These are phyloP conservation scores for Mortierella sp. DNA, from an alignment of 371 early-diverging fungal genomes.

Conservation along the genomic window DNA sequence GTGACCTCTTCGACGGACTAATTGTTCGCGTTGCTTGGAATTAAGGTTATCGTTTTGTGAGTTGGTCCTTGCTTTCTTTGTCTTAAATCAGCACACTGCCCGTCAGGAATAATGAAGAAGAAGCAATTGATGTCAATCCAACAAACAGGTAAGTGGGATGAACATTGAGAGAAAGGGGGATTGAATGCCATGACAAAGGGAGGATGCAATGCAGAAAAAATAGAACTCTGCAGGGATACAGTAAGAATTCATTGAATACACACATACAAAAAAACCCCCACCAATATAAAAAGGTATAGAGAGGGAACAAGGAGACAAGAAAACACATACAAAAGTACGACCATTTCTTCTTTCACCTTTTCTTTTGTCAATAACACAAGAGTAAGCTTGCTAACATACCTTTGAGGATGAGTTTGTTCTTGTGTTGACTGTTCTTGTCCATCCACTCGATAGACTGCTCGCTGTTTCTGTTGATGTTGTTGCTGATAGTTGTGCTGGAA, in stretches of 20 bases:
- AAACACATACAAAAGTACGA: background rate
- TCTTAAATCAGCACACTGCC: too few relatives aligned
- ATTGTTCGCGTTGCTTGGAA: background rate
- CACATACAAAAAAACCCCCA: too few relatives aligned
- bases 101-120: too few relatives aligned
- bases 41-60: background rate
- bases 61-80: background rate
- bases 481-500: too few relatives aligned
- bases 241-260: too few relatives aligned
- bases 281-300: background rate
- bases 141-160: too few relatives aligned
- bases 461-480: background rate
- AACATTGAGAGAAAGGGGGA: too few relatives aligned
- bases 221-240: too few relatives aligned
- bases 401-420: background rate
- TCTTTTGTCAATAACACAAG: background rate
- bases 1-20: background rate
- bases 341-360: background rate
- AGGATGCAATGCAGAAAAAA: too few relatives aligned
- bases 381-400: background rate
- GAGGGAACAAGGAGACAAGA: background rate
- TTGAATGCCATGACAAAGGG: too few relatives aligned
- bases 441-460: background rate
- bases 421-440: background rate
- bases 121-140: too few relatives aligned